These are phyloP conservation scores for Vitis rotundifolia DNA, from an alignment of 164 flowering plant species.

Conservation along the genomic window DNA sequence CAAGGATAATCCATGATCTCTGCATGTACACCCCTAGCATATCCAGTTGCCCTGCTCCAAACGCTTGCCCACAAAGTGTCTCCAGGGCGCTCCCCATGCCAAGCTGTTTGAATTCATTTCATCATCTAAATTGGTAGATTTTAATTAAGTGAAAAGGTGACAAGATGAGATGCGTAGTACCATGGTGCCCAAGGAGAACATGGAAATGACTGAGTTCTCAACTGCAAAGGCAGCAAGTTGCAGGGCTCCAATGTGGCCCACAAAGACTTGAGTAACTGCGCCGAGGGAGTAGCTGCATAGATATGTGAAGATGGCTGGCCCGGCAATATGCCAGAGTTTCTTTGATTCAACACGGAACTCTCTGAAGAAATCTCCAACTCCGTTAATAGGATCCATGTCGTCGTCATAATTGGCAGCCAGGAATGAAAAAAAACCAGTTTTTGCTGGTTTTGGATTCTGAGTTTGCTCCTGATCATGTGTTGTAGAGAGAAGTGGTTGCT, in stretches of 20 bases:
- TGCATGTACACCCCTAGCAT: slow-evolving; percentile 92
- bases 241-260: slow-evolving; percentile 67
- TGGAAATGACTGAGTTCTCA: slow-evolving; percentile 70
- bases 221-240: slow-evolving; percentile 75
- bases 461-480: neutral
- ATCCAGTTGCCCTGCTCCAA: slow-evolving; percentile 68
- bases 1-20: slow-evolving; percentile 79
- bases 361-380: slow-evolving; percentile 24
- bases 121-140: neutral
- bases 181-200: slow-evolving; percentile 65
- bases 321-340: slow-evolving; percentile 73
- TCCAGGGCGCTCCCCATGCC: slow-evolving; percentile 94
- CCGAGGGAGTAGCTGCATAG: slow-evolving; percentile 71
- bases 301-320: slow-evolving; percentile 71
- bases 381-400: slow-evolving; percentile 37
- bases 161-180: slow-evolving; percentile 15
- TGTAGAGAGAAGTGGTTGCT: slow-evolving; percentile 12
- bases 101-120: slow-evolving; percentile 32
- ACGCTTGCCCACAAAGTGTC: slow-evolving; percentile 88
- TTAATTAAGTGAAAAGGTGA: neutral
- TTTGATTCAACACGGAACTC: slow-evolving; percentile 45
- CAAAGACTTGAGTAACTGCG: slow-evolving; percentile 67
- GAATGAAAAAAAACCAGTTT: too few relatives aligned
- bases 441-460: neutral
- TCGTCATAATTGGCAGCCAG: slow-evolving; percentile 1